Base-by-base conservation (phyloP, 208 protist species). In the Acanthamoeba sp. region DNA sequence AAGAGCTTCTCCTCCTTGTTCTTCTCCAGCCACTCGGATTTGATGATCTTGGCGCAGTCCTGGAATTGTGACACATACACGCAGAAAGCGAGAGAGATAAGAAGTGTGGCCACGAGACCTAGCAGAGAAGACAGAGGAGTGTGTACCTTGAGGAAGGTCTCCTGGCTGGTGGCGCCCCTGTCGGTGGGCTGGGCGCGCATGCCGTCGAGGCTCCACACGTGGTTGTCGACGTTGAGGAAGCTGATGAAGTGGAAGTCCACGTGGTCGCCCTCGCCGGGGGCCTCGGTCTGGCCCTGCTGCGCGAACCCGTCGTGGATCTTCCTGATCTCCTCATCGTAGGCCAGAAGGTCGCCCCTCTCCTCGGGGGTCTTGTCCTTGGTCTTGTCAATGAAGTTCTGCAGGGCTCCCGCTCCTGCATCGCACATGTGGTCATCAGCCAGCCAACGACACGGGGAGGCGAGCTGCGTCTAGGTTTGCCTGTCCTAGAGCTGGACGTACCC, bases 231-330 rank as follows among this genome's bases (percentile, higher is more conserved):
- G 84, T 91, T 91, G 36, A 91, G 55, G 59, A 91, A 91, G 84
- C 84, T 50, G 59, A 91, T 91, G 55, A 91, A 91, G 84, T 91
- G 84, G 84, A 73, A 73, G 40, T 91, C 84, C 7, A 91, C 84
- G 24, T 22, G 32, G 36, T 91, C 84, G 27, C 40, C 84, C 84
- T 91, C 40, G 27, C 84, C 84, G 36, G 84, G 84, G 5, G 84
- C 84, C 84, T 64, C 55, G 10, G 84, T 91, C 38, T 91, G 84
- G 50, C 84, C 84, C 40, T 91, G 50, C 59, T 91, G 84, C 16
- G 84, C 84, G 36, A 62, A 91, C 24, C 84, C 29, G 84, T 91
- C 84, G 32, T 91, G 84, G 20, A 91, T 71, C 59, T 62, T 91
- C 34, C 84, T 64, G 22, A 91, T 59, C 5, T 71, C 34, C 32